Base-by-base conservation (phyloP, 331 rosid species). In the Malus hybrid region DNA sequence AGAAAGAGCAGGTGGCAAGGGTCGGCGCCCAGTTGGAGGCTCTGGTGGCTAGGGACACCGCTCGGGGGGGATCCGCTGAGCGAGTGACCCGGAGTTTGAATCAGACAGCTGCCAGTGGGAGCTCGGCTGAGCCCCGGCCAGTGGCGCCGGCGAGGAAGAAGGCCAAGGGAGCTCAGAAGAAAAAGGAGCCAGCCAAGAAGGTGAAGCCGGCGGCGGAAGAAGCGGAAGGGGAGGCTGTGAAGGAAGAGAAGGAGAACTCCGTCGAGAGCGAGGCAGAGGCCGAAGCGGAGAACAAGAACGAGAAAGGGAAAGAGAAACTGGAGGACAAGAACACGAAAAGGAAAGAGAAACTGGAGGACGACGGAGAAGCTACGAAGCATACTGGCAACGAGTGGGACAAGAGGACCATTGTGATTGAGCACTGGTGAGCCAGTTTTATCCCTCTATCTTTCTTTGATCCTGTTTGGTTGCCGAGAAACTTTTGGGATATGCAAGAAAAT, bases 391-490 rank as follows among this genome's bases (percentile, higher is more conserved):
- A 65, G 64, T 24, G 60, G 60, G 46, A 33, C 70, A 74, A 22
- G 46, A 88, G 65, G 66, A 78, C 84, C 28, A 70, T 88, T 16
- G 81, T 86, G 76, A 82, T 88, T 73, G 92, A 88, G 76, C 88
- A 81, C 71, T 88, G 90, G 92, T 88, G 56, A 62, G 79, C 54
- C 16, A 14, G 24, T 65, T 60, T 31, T 65, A 8, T 24, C 52
- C 5, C 39, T 28, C 6, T 12, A 4, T 77, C 18, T 20, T 34
- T 72, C 4, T 19, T 20, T 33, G 6, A 48, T 20, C 44, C 46
- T 62, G 75, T 60, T 65, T 65, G 61, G 24, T 36, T 74, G 39
- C 44, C 69, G 16, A 42, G 74, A 67, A 76, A 67, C 32, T 46
- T 48, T 16, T 44, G 22, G 13, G 44, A 33, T 29, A 27, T 31